A percentile compares a stretch with the other conserved stretches of the same genome.
These are phyloP conservation scores for Trichoderma atroviride DNA, from an alignment of 2,329 filamentous ascomycete genomes.

Conservation along the genomic window DNA sequence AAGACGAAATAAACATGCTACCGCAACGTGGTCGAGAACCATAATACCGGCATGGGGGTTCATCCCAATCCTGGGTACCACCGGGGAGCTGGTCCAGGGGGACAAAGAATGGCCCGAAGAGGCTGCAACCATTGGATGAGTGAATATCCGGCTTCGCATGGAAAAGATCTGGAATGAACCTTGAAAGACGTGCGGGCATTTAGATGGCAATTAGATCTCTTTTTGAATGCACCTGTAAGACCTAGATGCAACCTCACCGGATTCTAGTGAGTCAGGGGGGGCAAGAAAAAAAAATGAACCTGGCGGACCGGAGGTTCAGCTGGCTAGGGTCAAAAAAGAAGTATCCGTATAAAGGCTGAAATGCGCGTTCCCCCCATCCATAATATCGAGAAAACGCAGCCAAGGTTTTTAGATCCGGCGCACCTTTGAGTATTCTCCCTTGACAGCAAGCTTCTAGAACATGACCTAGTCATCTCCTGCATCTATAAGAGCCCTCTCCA, in stretches of 20 bases:
- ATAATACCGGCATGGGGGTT: background rate
- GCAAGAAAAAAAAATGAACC: background rate
- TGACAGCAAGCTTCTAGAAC: background rate
- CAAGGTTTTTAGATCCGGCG: background rate
- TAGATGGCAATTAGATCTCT: background rate
- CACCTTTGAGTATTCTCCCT: background rate
- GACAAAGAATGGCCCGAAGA: background rate
- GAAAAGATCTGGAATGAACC: background rate
- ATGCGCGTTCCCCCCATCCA: background rate
- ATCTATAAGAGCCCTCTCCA: background rate
- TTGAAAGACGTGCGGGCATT: background rate
- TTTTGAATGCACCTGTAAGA: background rate
- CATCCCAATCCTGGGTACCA: no score
- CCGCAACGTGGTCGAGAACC: background rate
- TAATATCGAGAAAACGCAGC: background rate
- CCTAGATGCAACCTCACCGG: background rate
- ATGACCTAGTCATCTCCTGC: background rate
- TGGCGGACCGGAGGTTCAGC: background rate
- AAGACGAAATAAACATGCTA: background rate
- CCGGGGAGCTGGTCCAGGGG: no score
- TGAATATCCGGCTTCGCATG: background rate
- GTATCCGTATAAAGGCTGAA: background rate
- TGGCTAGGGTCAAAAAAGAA: background rate
- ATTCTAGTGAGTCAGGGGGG: background rate
- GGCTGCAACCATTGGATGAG: background rate